Percentiles rank a stretch among this genome's conserved stretches.
phyloP scores from a whole-genome alignment of 1,284 basidiomycete genomes.

The Tremellales sp. region DNA sequence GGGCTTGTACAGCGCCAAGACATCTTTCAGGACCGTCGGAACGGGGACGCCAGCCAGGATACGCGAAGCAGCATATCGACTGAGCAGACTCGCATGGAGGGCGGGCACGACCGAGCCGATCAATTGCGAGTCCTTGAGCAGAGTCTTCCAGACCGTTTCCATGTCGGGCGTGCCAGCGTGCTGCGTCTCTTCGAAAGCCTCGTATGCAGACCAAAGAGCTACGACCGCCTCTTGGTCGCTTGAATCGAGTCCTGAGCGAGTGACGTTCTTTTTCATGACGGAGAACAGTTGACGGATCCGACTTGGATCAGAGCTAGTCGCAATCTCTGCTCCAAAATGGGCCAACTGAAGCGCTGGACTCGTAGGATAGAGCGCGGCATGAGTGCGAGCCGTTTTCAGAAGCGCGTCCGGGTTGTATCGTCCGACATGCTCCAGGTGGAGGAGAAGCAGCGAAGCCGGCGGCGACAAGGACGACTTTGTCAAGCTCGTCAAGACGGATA shows the following conservation, averaged over 20 bases:
- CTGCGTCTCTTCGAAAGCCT: constrained; percentile 13
- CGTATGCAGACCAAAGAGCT: constrained; percentile 29
- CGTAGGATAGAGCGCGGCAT: constrained; percentile 30
- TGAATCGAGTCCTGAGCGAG: constrained; percentile 3
- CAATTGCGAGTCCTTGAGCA: not conserved
- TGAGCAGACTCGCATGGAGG: constrained; percentile 3
- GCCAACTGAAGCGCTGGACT: constrained; percentile 27
- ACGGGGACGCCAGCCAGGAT: not conserved
- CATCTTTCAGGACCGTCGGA: constrained; percentile 1
- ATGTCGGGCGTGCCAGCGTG: not conserved
- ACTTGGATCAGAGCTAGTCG: constrained; percentile 1
- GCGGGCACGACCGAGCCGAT: no score
- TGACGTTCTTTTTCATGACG: constrained; percentile 17
- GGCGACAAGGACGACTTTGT: constrained; percentile 34
- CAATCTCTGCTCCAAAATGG: constrained; percentile 22
- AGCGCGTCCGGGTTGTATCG: no score
- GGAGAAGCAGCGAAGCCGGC: constrained; percentile 28
- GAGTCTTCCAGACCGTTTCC: not conserved
- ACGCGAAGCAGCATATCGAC: constrained; percentile 3
- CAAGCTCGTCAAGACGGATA: constrained; percentile 29
- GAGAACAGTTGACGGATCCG: constrained; percentile 18
- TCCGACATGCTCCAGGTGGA: constrained; percentile 33
- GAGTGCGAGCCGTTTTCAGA: constrained; percentile 17
- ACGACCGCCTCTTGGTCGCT: constrained; percentile 14
- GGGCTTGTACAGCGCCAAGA: constrained; percentile 23